Conservation (phyloP, 1,284 basidiomycete species). For the Mycena sp. region DNA sequence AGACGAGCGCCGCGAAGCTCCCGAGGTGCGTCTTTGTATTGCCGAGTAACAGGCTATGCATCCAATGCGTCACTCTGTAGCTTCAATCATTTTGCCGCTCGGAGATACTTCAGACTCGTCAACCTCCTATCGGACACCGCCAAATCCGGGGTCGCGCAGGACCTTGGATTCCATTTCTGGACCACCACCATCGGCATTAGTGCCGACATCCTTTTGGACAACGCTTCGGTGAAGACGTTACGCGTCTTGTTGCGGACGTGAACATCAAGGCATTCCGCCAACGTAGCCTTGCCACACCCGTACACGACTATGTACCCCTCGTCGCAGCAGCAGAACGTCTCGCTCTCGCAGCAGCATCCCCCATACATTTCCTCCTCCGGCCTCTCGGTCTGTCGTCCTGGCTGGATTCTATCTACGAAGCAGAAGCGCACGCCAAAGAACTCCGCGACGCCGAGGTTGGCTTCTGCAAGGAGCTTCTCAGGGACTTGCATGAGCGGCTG, state of each 20-base stretch:
- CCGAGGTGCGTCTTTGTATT: constrained; percentile 5
- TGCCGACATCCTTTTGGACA: constrained; percentile 15
- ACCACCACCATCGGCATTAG: constrained; percentile 12
- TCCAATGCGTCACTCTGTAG: background rate
- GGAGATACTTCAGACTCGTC: constrained; percentile 15
- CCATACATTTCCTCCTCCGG: constrained; percentile 12
- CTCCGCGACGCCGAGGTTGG: constrained; percentile 18
- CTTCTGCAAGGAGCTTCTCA: constrained; percentile 15
- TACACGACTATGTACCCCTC: constrained; percentile 22
- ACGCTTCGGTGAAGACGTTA: constrained; percentile 17
- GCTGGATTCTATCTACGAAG: constrained; percentile 15
- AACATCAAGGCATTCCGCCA: constrained; percentile 19
- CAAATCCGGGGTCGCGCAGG: constrained; percentile 17
- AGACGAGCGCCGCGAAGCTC: constrained; percentile 15
- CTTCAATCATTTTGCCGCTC: constrained; percentile 19
- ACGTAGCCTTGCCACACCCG: constrained; percentile 20
- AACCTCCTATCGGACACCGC: constrained; percentile 12
- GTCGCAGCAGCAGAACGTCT: constrained; percentile 6
- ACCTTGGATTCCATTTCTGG: constrained; percentile 20
- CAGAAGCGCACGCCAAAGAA: constrained; percentile 14
- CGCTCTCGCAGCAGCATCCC: constrained; percentile 3
- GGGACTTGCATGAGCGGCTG: constrained; percentile 16
- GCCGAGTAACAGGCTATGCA: background rate
- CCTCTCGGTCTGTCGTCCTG: constrained; percentile 8
- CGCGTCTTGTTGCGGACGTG: constrained; percentile 9